Evolutionary conservation across 768 basidiomycete genomes (phyloP), one percentile per base, ranked within the genome.

Genomic region (Calocera viscosa): DNA sequence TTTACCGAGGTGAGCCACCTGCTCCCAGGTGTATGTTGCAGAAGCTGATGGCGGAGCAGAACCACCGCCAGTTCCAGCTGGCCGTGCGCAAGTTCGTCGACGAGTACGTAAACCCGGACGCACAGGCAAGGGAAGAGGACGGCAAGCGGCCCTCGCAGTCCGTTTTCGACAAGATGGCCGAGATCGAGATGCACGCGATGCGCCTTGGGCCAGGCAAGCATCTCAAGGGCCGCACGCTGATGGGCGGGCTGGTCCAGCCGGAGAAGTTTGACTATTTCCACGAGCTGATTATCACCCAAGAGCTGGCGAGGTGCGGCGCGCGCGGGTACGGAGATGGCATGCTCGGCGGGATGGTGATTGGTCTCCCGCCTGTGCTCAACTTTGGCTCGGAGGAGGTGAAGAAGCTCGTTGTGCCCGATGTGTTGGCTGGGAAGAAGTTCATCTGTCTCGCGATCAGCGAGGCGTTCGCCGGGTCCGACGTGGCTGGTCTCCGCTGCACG

Each of bases 221-320:
- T 71, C 77, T 94, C 47, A 82, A 90, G 74, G 94, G 94, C 1
- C 80, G 82, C n/a, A 81, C 78, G 7, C 79, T 95, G 1, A 85
- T 91, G 81, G 82, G 80, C 67, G 92, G 89, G 2, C 72, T 87
- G 28, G 86, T 93, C 22, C 83, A 84, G 69, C 89, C 90, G 0
- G 89, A 91, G 47, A 76, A 80, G 75, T 94, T 89, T 71, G 89
- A 94, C 74, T 91, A 89, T 73, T 95, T 94, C 82, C 91, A 94
- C 49, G 69, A 91, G 83, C 80, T 92, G 66, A 83, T 94, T 68
- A 80, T 91, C 71, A 88, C 83, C 39, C 79, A 70, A 38, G 91
- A 94, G 75, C 73, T 92, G 49, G 76, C 81, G 5, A 80, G 90
- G n/a, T 77, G 82, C 65, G 84, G 83, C 40, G 83, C 83, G 24